Conservation (phyloP, 2,329 filamentous ascomycete genomes). For the Diplodia mutila region DNA sequence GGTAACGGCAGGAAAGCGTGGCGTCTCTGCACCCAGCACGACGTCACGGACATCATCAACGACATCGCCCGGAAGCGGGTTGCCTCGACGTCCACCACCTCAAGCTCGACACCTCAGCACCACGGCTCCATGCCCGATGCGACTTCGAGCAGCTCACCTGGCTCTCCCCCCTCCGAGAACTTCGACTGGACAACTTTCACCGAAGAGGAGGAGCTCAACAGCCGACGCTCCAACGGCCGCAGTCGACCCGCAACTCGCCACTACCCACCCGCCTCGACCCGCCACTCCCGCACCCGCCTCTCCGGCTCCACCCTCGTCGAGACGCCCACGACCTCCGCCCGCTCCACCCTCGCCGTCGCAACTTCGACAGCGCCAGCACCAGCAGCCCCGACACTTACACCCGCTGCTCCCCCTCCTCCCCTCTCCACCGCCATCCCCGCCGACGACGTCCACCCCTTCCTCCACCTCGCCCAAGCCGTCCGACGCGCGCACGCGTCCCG, state of each 20-base stretch:
- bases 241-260: not conserved
- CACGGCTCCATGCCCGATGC: not conserved
- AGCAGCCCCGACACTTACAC: not conserved
- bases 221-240: too few species aligned
- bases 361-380: not conserved
- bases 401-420: not conserved
- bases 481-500: not conserved
- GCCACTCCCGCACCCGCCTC: not conserved
- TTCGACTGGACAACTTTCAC: slow-evolving; percentile 15
- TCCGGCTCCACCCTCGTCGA: slow-evolving; percentile 5
- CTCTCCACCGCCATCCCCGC: not conserved
- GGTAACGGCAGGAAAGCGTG: not conserved
- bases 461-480: slow-evolving; percentile 4
- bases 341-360: not conserved
- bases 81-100: not conserved
- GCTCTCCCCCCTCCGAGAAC: not conserved
- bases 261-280: not conserved
- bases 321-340: not conserved
- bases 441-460: not conserved
- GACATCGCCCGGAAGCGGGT: not conserved
- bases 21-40: slow-evolving; percentile 13
- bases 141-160: not conserved
- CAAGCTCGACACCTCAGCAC: not conserved
- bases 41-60: slow-evolving; percentile 5
- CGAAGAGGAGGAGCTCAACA: not conserved